Conservation (phyloP, 805 yeast genomes). For the Ogataea ganodermae region DNA sequence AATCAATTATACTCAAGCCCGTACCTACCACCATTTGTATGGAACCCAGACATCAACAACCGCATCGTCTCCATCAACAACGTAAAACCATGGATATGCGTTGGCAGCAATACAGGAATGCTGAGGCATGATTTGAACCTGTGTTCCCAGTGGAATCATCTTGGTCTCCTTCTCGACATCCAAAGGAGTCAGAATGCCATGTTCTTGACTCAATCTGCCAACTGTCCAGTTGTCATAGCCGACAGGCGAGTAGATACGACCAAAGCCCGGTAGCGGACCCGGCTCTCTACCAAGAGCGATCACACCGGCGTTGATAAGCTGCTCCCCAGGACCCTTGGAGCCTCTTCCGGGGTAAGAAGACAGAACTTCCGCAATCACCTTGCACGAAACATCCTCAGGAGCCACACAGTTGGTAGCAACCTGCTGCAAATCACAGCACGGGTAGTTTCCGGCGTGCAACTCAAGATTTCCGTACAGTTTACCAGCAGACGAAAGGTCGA, state of each 20-base stretch:
- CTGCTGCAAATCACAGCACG: constrained; percentile 75
- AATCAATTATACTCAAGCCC: too few species aligned
- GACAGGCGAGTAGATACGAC: constrained; percentile 40
- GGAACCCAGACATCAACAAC: constrained; percentile 70
- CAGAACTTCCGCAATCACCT: constrained; percentile 58
- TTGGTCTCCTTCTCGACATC: constrained; percentile 31
- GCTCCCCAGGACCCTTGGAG: constrained; percentile 53
- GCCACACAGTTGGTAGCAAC: constrained; percentile 64
- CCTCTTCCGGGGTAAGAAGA: constrained; percentile 62
- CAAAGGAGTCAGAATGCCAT: constrained; percentile 65
- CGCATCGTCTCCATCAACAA: constrained; percentile 48
- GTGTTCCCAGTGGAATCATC: constrained; percentile 55
- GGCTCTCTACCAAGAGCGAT: constrained; percentile 67
- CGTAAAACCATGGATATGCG: constrained; percentile 56
- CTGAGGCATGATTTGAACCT: constrained; percentile 61
- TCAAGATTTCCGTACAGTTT: constrained; percentile 50
- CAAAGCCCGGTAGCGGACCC: constrained; percentile 62
- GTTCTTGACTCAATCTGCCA: constrained; percentile 75
- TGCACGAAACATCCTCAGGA: constrained; percentile 47
- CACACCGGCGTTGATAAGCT: constrained; percentile 71
- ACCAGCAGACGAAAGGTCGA: constrained; percentile 21
- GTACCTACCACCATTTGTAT: constrained; percentile 50
- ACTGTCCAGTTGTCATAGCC: constrained; percentile 60
- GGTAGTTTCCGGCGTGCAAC: constrained; percentile 81
- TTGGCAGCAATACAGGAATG: constrained; percentile 75